Base-by-base conservation (phyloP, 148 eudicot species). In the Silene conica region DNA sequence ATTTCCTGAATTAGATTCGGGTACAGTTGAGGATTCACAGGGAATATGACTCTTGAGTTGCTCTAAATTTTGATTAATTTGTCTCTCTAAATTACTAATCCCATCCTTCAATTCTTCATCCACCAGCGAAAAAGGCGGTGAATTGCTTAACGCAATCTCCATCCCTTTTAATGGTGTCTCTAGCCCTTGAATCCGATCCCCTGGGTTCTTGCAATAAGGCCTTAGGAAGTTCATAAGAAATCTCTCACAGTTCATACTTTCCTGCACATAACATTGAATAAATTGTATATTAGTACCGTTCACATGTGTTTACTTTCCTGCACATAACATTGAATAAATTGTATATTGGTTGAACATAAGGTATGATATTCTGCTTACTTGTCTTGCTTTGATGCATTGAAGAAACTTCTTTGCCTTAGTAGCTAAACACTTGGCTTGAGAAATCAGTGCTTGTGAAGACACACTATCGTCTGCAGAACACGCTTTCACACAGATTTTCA, bases 161-260 rank as follows among this genome's bases (percentile, higher is more conserved):
- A 91, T 85, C 58, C 93, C 97, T 81, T 75, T 82, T 73, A 91
- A 70, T 6, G 85, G 79, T 12, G 80, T 86, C 45, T 91, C 89
- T 13, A 86, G 67, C 19, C 72, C 82, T 76, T 89, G 87, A 58
- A 87, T 75, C 45, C 60, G 73, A 38, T 87, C 88, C 31, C 84
- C 90, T 74, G 92, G 89, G 60, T 87, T 86, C 76, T 23, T 61
- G 63, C 82, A 83, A 38, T 80, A 78, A 0, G 88, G 83, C 70
- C 76, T 78, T 8, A 89, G 66, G 73, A 82, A 80, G 55, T 81
- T 85, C 63, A 82, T 10, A 8, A 82, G 85, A 74, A 85, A 63
- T 74, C 80, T 86, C 80, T 91, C 97, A 91, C 97, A 91, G 4
- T 78, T 74, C 90, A 89, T 87, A 83, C 87, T 86, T 86, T 91